A percentile compares a stretch with the other conserved stretches of the same genome.
phyloP scores from a whole-genome alignment of 306 rosid genomes.

The Prinsepia uniflora region DNA sequence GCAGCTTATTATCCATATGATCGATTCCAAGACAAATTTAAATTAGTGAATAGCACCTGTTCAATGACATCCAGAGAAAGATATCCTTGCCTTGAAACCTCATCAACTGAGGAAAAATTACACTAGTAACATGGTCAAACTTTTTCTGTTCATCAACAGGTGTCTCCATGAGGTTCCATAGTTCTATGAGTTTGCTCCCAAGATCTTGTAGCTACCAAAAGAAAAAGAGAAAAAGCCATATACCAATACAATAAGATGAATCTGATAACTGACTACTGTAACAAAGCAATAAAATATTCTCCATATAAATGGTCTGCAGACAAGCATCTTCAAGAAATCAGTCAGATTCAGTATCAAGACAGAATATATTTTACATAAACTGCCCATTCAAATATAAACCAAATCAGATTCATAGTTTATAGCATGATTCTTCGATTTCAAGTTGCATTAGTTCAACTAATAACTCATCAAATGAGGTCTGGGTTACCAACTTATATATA shows the following conservation, averaged over 20 bases:
- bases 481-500: constrained; percentile 8
- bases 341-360: not conserved
- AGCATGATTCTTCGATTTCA: not conserved
- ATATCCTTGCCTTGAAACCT: constrained; percentile 62
- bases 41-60: constrained; percentile 47
- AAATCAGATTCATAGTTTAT: not conserved
- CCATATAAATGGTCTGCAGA: not conserved
- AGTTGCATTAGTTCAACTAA: not conserved
- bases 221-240: not conserved
- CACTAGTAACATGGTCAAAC: constrained; percentile 55
- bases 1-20: not conserved
- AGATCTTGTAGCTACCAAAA: constrained; percentile 55
- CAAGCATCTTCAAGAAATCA: not conserved
- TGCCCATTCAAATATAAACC: not conserved
- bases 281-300: not conserved
- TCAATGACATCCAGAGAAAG: constrained; percentile 64
- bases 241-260: constrained; percentile 6
- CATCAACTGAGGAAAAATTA: constrained; percentile 54
- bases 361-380: not conserved
- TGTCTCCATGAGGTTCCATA: constrained; percentile 87
- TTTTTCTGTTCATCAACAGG: constrained; percentile 51
- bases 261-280: not conserved
- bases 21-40: constrained; percentile 15
- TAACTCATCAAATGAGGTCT: not conserved
- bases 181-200: constrained; percentile 45